Evolutionary conservation across 2,329 filamentous ascomycete genomes (phyloP).

Genomic region (Mariannaea elegans): DNA sequence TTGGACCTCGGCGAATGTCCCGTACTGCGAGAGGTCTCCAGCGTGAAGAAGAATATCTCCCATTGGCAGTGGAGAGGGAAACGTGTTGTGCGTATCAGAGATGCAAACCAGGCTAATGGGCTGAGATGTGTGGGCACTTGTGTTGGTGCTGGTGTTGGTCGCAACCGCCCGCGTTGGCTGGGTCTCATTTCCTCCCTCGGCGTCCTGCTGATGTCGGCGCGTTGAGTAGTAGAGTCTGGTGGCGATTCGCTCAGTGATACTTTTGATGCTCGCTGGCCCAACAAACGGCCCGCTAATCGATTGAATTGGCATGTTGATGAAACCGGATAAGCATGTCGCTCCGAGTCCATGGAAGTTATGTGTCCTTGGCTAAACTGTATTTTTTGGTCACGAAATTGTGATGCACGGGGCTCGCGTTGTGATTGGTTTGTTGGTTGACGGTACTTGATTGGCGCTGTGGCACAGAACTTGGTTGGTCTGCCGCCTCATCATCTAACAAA

Average conservation of each 20-base stretch:
- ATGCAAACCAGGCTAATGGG: no score
- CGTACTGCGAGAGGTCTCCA: conserved; percentile 21
- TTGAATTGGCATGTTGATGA: background rate
- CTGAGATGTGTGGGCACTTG: no score
- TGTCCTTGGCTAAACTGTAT: no score
- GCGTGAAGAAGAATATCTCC: conserved; percentile 24
- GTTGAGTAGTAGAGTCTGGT: background rate
- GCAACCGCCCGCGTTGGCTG: background rate
- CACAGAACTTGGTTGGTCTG: no score
- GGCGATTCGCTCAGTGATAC: background rate
- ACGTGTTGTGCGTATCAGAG: conserved; percentile 22
- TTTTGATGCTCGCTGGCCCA: background rate
- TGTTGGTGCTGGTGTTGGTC: background rate
- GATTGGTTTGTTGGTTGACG: no score
- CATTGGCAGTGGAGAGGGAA: conserved; percentile 19
- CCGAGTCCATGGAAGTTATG: no score
- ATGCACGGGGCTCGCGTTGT: no score
- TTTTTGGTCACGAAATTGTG: no score
- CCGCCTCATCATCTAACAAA: no score
- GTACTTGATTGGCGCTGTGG: no score
- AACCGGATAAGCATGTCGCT: no score
- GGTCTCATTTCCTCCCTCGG: background rate
- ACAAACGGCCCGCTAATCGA: background rate
- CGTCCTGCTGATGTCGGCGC: no score
- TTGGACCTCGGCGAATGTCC: conserved; percentile 20